phyloP scores from a whole-genome alignment of 2,329 filamentous ascomycete genomes.

The Pseudogymnoascus sp. region DNA sequence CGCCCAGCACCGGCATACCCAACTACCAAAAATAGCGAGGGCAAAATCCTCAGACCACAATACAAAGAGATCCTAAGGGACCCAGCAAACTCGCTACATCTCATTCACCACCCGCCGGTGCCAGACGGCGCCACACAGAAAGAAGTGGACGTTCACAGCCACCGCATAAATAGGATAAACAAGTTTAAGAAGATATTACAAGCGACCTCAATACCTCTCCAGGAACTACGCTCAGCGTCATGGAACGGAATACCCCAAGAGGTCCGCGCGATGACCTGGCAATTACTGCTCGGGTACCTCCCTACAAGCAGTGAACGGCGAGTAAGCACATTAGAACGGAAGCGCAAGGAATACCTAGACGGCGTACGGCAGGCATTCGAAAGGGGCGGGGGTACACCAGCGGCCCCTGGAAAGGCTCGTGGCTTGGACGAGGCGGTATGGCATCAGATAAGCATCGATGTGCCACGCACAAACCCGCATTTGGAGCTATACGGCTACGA shows the following conservation, averaged over 20 bases:
- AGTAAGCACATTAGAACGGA: constrained; percentile 82
- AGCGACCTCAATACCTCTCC: constrained; percentile 76
- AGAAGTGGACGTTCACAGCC: constrained; percentile 77
- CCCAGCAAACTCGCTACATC: constrained; percentile 87
- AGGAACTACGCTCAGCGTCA: constrained; percentile 74
- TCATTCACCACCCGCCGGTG: constrained; percentile 79
- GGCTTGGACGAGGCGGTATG: constrained; percentile 95
- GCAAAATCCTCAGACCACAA: constrained; percentile 91
- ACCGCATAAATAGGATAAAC: constrained; percentile 88
- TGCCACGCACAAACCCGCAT: constrained; percentile 92
- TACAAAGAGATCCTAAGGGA: constrained; percentile 91
- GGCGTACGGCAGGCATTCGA: constrained; percentile 71
- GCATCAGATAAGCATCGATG: constrained; percentile 99
- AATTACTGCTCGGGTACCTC: constrained; percentile 86
- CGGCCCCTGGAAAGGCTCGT: constrained; percentile 40
- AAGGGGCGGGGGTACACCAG: constrained; percentile 47
- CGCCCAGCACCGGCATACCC: constrained; percentile 76
- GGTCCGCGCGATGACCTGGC: constrained; percentile 98
- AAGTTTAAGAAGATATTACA: constrained; percentile 97
- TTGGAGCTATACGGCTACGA: constrained; percentile 93
- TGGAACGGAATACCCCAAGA: constrained; percentile 95
- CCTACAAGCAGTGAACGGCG: constrained; percentile 94
- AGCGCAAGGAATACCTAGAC: constrained; percentile 93
- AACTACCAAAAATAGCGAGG: constrained; percentile 79
- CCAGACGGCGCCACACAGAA: constrained; percentile 69